These are phyloP conservation scores for Xylariaceae sp. DNA, from an alignment of 2,329 filamentous ascomycete genomes.

Conservation along the genomic window DNA sequence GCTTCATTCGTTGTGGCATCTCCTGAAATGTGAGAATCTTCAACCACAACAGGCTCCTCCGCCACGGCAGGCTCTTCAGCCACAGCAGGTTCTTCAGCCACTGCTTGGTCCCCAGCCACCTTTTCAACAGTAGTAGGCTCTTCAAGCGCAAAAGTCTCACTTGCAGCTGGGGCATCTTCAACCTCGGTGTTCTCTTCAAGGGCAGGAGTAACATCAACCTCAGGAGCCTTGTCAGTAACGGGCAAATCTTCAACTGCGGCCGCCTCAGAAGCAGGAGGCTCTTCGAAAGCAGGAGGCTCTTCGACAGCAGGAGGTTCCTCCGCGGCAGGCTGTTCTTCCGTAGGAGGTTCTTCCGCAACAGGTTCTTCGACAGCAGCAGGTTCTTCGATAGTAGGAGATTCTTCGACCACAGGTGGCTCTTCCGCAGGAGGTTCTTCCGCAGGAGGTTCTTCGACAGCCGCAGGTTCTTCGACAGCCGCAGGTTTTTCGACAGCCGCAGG, in stretches of 20 bases:
- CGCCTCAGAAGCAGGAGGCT: not conserved
- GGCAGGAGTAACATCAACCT: not conserved
- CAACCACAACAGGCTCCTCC: not conserved
- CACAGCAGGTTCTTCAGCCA: not conserved
- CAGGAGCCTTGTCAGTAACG: conserved; percentile 1
- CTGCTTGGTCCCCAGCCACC: not conserved
- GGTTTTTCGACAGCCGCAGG: conserved; percentile 10
- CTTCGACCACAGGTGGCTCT: conserved; percentile 8
- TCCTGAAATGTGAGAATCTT: too few relatives aligned
- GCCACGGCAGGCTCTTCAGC: not conserved
- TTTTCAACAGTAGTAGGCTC: not conserved
- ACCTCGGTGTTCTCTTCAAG: not conserved
- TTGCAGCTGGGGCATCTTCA: not conserved
- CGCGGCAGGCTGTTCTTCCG: conserved; percentile 1
- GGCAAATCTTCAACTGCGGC: conserved; percentile 1
- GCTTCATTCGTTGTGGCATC: too few relatives aligned
- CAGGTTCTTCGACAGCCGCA: not conserved
- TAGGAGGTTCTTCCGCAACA: not conserved
- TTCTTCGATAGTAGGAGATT: conserved; percentile 3
- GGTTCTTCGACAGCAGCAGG: not conserved
- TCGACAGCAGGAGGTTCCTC: not conserved
- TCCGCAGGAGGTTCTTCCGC: not conserved
- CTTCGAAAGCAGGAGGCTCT: conserved; percentile 1
- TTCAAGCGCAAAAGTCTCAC: not conserved
- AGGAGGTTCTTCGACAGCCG: not conserved